Conservation (phyloP, 306 rosid species). For the Albizia julibrissin region DNA sequence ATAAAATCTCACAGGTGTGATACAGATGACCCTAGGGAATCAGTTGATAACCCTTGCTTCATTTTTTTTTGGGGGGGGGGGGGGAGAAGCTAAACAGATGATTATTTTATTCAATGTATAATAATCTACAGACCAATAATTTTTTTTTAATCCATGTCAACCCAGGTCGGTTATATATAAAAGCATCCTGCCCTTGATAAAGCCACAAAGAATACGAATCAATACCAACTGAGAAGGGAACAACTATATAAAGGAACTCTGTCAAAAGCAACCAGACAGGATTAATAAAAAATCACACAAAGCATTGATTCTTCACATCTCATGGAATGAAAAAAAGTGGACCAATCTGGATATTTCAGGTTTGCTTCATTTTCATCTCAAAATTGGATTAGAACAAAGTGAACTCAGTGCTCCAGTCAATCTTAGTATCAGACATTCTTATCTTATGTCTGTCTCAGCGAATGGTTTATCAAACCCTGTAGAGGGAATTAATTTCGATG, state of each 20-base stretch:
- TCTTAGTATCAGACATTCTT: neutral
- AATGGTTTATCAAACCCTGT: neutral
- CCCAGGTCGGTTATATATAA: neutral
- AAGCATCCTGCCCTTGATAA: neutral
- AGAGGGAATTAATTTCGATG: neutral
- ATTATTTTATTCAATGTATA: neutral
- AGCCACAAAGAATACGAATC: neutral
- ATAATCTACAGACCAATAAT: neutral
- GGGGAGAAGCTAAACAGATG: neutral
- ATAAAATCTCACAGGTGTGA: neutral
- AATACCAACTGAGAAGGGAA: neutral
- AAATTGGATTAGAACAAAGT: neutral
- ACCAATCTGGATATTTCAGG: slow-evolving; percentile 22
- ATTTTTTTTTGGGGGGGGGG: too few species aligned
- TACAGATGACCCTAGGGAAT: neutral
- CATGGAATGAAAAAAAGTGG: neutral
- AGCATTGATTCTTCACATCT: slow-evolving; percentile 34
- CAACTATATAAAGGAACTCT: neutral
- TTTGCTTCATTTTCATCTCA: neutral
- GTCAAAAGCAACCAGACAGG: slow-evolving; percentile 22
- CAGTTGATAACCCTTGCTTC: neutral
- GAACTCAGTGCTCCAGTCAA: neutral
- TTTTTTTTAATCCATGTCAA: neutral
- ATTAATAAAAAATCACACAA: neutral
- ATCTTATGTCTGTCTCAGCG: neutral